Evolutionary conservation across 305 asterid genomes (phyloP), one percentile per base, ranked within the genome.

Genomic region (Fraxinus floribunda): DNA sequence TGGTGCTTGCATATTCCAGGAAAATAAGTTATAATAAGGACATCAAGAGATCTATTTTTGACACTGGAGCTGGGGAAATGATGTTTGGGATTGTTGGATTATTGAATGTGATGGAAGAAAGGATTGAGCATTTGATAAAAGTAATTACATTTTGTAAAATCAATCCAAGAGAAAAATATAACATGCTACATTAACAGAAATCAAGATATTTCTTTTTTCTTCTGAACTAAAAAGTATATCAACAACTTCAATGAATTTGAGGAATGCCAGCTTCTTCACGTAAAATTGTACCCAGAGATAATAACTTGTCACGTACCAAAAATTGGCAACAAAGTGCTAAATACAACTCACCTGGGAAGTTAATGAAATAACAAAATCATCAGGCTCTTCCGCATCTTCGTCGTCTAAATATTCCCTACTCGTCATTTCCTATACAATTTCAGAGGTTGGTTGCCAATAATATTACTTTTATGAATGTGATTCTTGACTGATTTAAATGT

Each of bases 311-410:
- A 29, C 0, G 3, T 11, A 79, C 75, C 70, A 71, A 81, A 24
- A 80, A 78, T 74, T 66, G 79, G 79, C 84, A 29, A 79, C 75
- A 84, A 78, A 76, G 70, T 73, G 78, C 52, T 16, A 73, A 82
- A 66, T 36, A 79, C 64, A 77, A 81, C 91, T 87, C 68, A 94
- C 99, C 95, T 92, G 98, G 85, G 98, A 93, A 78, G 97, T 93
- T 86, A 97, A 86, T 52, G 99, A 92, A 84, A 97, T 93, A 70
- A 97, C 90, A 87, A 89, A 94, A 85, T 97, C 99, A 88, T 97
- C 98, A 57, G 99, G 99, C 90, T 97, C 99, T 90, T 97, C 99
- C 29, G 97, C 97, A 88, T 97, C 99, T 92, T 95, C 97, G 90
- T 95, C 99, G 79, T 95, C 99, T 93, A 95, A 86, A 88, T 95